These are phyloP conservation scores for Flaveria linearis DNA, from an alignment of 129 eudicot species.

Conservation along the genomic window DNA sequence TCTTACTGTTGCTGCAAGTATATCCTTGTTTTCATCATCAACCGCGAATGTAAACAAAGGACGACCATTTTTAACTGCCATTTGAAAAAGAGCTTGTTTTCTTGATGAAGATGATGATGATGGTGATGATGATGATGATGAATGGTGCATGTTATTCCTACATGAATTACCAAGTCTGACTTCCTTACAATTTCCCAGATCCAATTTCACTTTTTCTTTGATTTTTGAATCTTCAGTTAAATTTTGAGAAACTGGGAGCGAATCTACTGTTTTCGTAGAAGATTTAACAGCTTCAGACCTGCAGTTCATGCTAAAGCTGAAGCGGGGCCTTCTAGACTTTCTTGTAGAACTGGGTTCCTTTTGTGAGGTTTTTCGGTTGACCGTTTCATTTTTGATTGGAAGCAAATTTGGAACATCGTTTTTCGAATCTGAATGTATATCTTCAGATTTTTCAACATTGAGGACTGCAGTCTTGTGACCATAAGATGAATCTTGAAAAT, in stretches of 20 bases:
- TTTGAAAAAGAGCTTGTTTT: slow-evolving; percentile 71
- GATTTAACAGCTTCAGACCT: slow-evolving; percentile 23
- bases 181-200: slow-evolving; percentile 36
- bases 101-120: slow-evolving; percentile 33
- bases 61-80: slow-evolving; percentile 72
- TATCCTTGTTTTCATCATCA: slow-evolving; percentile 57
- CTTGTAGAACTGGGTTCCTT: slow-evolving; percentile 18
- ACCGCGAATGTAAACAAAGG: slow-evolving; percentile 84
- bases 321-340: slow-evolving; percentile 43
- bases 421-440: slow-evolving; percentile 17
- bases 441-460: slow-evolving; percentile 17
- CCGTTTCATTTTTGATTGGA: slow-evolving; percentile 19
- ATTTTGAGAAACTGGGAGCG: slow-evolving; percentile 29
- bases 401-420: slow-evolving; percentile 10
- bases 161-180: slow-evolving; percentile 31
- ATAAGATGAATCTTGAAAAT: slow-evolving; percentile 31
- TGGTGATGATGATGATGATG: slow-evolving; percentile 25
- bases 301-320: slow-evolving; percentile 41
- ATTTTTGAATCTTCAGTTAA: slow-evolving; percentile 34
- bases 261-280: slow-evolving; percentile 32
- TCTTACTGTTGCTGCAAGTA: slow-evolving; percentile 71
- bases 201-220: slow-evolving; percentile 35
- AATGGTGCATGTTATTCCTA: slow-evolving; percentile 17
- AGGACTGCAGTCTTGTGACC: slow-evolving; percentile 29
- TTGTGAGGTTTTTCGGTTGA: slow-evolving; percentile 11